phyloP scores from a whole-genome alignment of 306 rosid genomes.

The Canavalia ensiformis region DNA sequence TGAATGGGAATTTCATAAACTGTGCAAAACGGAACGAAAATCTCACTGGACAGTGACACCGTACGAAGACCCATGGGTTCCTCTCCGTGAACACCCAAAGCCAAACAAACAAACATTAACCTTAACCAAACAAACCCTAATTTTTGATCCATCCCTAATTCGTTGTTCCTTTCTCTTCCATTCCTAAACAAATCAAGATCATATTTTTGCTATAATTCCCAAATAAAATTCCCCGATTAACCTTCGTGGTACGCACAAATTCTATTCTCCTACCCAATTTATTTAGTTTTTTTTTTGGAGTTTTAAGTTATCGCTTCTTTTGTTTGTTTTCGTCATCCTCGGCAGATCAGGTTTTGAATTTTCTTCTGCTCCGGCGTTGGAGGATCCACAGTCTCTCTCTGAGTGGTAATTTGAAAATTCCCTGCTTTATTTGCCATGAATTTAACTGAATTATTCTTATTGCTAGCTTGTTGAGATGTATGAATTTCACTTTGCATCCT shows the following conservation, averaged over 20 bases:
- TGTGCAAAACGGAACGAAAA: constrained; percentile 46
- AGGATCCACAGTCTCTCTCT: constrained; percentile 29
- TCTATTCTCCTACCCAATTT: constrained; percentile 4
- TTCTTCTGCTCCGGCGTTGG: constrained; percentile 49
- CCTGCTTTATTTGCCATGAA: constrained; percentile 31
- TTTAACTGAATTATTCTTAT: constrained; percentile 23
- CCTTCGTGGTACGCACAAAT: constrained; percentile 25
- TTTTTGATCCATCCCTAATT: constrained; percentile 52
- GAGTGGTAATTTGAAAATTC: constrained; percentile 52
- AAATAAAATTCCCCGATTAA: constrained; percentile 34
- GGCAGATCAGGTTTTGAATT: constrained; percentile 57
- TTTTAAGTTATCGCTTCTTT: constrained; percentile 19
- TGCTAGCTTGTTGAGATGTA: constrained; percentile 16
- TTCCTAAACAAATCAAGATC: constrained; percentile 30
- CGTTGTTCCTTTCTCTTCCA: constrained; percentile 32
- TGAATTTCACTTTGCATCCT: constrained; percentile 32
- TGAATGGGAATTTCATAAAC: constrained; percentile 45
- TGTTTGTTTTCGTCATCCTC: constrained; percentile 31
- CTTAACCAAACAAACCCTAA: constrained; percentile 70
- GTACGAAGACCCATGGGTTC: constrained; percentile 69
- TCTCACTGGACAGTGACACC: constrained; percentile 68
- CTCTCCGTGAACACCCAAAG: constrained; percentile 58
- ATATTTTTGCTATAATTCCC: constrained; percentile 33
- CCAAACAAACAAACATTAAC: constrained; percentile 47
- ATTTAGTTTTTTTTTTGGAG: background rate